Percentiles rank a stretch among this genome's conserved stretches.
Evolutionary conservation across 441 rosid genomes (phyloP).

Genomic region (Corymbia citriodora): DNA sequence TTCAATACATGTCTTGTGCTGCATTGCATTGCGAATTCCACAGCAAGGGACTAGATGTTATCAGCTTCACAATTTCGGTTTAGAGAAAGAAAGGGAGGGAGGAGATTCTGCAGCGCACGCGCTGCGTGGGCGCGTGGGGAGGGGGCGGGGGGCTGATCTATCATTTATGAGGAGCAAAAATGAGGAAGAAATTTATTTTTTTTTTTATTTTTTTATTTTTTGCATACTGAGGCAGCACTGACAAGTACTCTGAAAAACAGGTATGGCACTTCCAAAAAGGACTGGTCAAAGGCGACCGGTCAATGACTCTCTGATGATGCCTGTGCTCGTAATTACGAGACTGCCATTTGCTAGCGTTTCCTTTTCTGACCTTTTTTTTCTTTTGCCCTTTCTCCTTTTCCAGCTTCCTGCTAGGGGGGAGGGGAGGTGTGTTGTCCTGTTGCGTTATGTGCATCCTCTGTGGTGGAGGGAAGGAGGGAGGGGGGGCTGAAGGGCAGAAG

Average conservation of each 20-base stretch:
- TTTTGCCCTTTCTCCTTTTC: slow-evolving; percentile 7
- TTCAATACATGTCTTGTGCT: background rate
- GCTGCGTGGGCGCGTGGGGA: background rate
- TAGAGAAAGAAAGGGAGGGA: background rate
- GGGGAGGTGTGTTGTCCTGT: background rate
- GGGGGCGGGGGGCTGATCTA: background rate
- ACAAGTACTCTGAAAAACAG: slow-evolving; percentile 8
- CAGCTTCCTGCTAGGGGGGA: background rate
- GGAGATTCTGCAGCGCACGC: background rate
- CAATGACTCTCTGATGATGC: slow-evolving; percentile 28
- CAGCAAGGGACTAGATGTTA: background rate
- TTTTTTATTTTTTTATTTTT: background rate
- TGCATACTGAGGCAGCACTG: slow-evolving; percentile 1
- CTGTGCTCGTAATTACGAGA: slow-evolving; percentile 9
- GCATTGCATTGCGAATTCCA: background rate
- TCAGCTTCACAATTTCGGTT: background rate
- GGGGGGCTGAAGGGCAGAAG: background rate
- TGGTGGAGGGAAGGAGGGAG: background rate
- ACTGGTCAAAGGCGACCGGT: slow-evolving; percentile 49
- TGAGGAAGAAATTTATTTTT: background rate
- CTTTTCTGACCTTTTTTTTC: background rate
- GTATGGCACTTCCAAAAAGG: slow-evolving; percentile 12
- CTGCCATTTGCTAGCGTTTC: slow-evolving; percentile 10
- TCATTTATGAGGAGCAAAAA: slow-evolving; percentile 28
- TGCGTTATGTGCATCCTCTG: background rate